These are phyloP conservation scores for Pseudohalonectria lignicola DNA, from an alignment of 2,329 filamentous ascomycete genomes.

Conservation along the genomic window DNA sequence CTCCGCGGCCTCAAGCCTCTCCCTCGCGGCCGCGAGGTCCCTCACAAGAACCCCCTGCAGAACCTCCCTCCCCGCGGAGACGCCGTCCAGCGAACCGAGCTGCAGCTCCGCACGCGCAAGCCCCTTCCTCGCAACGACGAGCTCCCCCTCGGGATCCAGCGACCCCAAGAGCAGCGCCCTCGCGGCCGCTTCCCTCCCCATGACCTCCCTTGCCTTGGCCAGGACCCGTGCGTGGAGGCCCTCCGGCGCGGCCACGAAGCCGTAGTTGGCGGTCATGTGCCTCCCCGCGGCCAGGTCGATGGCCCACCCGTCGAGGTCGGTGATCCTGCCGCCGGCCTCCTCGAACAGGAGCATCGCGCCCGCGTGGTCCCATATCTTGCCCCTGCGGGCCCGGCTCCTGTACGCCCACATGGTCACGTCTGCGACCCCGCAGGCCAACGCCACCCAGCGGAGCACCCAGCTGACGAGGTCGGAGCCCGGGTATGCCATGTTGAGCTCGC, in stretches of 20 bases:
- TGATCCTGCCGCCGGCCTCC: constrained; percentile 43
- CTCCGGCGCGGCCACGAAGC: constrained; percentile 42
- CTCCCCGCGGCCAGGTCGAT: constrained; percentile 40
- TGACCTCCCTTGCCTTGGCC: constrained; percentile 17
- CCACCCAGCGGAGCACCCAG: constrained; percentile 46
- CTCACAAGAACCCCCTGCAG: not conserved
- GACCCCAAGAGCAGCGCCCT: no score
- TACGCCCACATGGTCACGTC: constrained; percentile 49
- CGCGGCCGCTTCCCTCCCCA: no score
- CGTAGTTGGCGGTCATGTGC: constrained; percentile 37
- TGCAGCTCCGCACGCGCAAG: no score
- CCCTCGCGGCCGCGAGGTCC: not conserved
- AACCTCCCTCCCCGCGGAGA: not conserved
- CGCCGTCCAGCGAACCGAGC: no score
- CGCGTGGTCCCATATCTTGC: constrained; percentile 50
- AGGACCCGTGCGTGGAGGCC: constrained; percentile 32
- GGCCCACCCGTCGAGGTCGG: constrained; percentile 38
- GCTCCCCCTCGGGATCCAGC: not conserved
- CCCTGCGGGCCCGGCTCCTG: constrained; percentile 31
- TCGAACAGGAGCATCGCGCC: constrained; percentile 48
- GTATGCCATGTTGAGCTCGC: constrained; percentile 26
- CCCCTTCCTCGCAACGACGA: not conserved
- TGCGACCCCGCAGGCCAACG: constrained; percentile 38
- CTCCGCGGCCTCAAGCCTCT: not conserved
- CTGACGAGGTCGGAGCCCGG: constrained; percentile 41